phyloP scores from a whole-genome alignment of 2,329 filamentous ascomycete species.

The Fusarium compactum region DNA sequence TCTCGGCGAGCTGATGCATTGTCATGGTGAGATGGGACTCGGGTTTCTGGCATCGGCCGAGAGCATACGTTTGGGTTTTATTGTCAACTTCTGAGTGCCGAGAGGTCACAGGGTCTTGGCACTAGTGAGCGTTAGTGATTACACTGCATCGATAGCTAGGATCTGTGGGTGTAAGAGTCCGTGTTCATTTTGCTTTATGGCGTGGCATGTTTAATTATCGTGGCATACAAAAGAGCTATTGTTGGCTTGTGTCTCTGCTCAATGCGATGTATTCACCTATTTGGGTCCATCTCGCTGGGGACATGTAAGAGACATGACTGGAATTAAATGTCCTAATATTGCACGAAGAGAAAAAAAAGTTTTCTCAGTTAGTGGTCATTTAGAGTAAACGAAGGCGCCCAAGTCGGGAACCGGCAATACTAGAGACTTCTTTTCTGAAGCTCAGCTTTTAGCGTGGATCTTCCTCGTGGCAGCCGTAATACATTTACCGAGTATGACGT shows the following conservation, averaged over 20 bases:
- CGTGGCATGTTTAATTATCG: not conserved
- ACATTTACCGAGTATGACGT: not conserved
- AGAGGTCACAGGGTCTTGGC: constrained; percentile 2
- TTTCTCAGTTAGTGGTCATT: not conserved
- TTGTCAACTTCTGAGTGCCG: constrained; percentile 3
- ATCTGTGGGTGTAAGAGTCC: constrained; percentile 1
- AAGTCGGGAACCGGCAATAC: constrained; percentile 3
- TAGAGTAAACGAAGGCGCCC: not conserved
- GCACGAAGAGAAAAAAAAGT: not conserved
- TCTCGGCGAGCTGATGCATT: constrained; percentile 3
- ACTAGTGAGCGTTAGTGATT: not conserved
- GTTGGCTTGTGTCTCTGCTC: not conserved
- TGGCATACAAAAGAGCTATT: not conserved
- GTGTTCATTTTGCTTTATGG: not conserved
- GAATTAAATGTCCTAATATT: not conserved
- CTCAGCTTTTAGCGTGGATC: not conserved
- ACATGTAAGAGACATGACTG: not conserved
- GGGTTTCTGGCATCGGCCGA: constrained; percentile 19
- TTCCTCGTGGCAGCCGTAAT: not conserved
- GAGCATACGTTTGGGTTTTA: constrained; percentile 3
- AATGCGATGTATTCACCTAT: not conserved
- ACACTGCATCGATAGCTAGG: not conserved
- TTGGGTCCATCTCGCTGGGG: not conserved
- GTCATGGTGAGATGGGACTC: not conserved
- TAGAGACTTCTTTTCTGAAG: not conserved